Evolutionary conservation across 306 rosid genomes (phyloP), one percentile per base, ranked within the genome.

Genomic region (Acacia crassicarpa): DNA sequence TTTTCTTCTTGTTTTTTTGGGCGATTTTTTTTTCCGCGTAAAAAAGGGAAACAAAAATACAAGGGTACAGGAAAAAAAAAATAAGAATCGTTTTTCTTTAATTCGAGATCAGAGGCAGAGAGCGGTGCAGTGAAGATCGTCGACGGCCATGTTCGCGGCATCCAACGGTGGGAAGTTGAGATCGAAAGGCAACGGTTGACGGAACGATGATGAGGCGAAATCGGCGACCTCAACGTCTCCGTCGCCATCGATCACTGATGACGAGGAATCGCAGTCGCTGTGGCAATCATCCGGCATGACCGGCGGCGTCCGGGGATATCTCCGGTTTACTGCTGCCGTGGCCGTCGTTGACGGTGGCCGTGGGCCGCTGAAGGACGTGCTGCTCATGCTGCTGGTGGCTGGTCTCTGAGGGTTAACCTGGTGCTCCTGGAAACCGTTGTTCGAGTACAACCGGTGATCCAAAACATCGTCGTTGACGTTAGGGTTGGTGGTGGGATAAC

Each of bases 261-360:
- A 91, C 23, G 98, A 94, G 0, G 98, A 94, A 43, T 91, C 98
- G 76, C 98, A 94, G 84, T 92, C 97, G 74, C 98, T 94, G 49
- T 87, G 97, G 84, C 97, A 92, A 62, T 94, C 98, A 72, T 91
- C 97, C 1, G 97, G 93, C 5, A 84, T 88, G 5, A 90, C 59
- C 1, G 97, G 93, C 16, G 97, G 97, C 1, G 93, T 82, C 44
- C 93, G 80, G 0, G 94, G 93, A 23, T 84, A 84, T 9, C 86
- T 85, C 44, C 88, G 85, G 2, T 84, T 68, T 8, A 85, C 33
- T 10, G 54, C 19, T 20, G 3, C 78, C 33, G 2, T 79, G 0
- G 2, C 2, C 22, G 58, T 2, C 58, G 75, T 22, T 2, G 54
- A 7, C 58, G 58, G 56, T 17, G 58, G 58, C 56, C 75, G 75